Evolutionary conservation across 164 flowering plant species (phyloP), one percentile per base, ranked within the genome.

Genomic region (Sextonia rubra): DNA sequence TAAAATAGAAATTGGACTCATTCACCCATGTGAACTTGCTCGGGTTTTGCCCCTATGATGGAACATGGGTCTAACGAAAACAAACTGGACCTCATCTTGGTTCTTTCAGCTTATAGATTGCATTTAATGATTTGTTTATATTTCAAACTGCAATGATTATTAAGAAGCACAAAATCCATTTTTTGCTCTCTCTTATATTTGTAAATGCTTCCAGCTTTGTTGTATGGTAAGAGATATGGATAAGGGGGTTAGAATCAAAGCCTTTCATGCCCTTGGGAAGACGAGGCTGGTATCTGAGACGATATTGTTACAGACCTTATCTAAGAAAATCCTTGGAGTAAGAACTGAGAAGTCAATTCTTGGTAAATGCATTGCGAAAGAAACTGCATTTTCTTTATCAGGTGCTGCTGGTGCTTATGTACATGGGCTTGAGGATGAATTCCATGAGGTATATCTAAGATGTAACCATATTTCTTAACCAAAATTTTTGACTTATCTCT

Each of bases 391-490:
- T 64, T 80, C 78, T 22, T 80, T 83, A 66, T 78, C 88, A 32
- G 77, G 67, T 80, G 86, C 83, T 79, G 97, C 97, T 80, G 97
- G 94, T 72, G 87, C 86, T 77, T 89, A 90, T 78, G 74, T 90
- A 47, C 98, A 91, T 81, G 99, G 98, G 47, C 84, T 95, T 64
- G 99, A 93, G 84, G 99, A 95, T 80, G 98, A 95, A 81, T 90
- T 80, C 77, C 69, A 73, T 80, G 89, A 91, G 97, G 99, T 91
- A 81, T 52, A 52, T 52, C n/a, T 52, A 52, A 52, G 58, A 15
- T 52, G 58, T 20, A 52, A 20, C n/a, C 7, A 5, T 52, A 52
- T 52, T 52, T 52, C n/a, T 37, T 7, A 37, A 52, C 58, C n/a
- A 52, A 20, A 20, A 52, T 1, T 52, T 37, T 52, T 18, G 58